Base-by-base conservation (phyloP, 306 rosid genomes). In the Quercus agrifolia region DNA sequence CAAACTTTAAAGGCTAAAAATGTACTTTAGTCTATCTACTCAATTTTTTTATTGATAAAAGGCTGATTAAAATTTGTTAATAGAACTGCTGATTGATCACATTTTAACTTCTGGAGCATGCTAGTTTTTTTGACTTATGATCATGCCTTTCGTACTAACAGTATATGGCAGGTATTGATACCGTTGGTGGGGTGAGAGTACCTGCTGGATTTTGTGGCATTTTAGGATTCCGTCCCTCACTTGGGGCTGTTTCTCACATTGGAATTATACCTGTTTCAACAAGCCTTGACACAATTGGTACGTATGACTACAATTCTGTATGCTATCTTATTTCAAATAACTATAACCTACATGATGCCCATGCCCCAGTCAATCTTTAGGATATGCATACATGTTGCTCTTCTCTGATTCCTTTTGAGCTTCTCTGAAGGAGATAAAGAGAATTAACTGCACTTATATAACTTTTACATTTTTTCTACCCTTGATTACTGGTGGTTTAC, bases 151-250 rank as follows among this genome's bases (percentile, higher is more conserved):
- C 78, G 54, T 62, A 70, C 80, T 79, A 68, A 76, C 55, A 56
- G 46, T 57, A 6, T 61, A 62, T 81, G 59, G 64, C 88, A 96
- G 99, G 99, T 54, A 76, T 93, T 71, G 99, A 96, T 88, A 91
- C 98, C 82, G 87, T 82, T 83, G 99, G 99, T 51, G 98, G 97
- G 33, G 91, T 96, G 81, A 91, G 99, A 87, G 79, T 96, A 74
- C 99, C 98, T 78, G 99, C 99, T 73, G 94, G 87, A 69, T 96
- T 82, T 86, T 96, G 99, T 87, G 98, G 93, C 58, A 70, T 96
- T 79, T 68, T 96, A 52, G 99, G 98, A 72, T 96, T 96, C 91
- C 93, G 98, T 54, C 98, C 98, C 74, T 96, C 99, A 7, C 85
- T 88, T 81, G 98, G 98, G 68, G 91, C 94, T 79, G 91, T 96